These are phyloP conservation scores for Rhododendron henanense DNA, from an alignment of 148 eudicot genomes.

Conservation along the genomic window DNA sequence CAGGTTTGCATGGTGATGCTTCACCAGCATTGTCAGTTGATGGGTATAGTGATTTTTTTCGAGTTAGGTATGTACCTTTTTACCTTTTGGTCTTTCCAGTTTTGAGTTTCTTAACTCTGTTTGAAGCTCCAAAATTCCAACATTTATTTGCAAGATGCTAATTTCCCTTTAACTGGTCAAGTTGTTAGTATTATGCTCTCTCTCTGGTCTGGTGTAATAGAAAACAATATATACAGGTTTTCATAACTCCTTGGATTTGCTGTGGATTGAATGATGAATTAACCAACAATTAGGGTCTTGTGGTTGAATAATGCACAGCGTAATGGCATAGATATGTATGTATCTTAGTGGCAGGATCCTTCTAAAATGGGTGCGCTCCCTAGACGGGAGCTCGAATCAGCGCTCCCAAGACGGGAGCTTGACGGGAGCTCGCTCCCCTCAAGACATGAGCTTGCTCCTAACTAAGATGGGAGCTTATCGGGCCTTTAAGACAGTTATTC, in stretches of 20 bases:
- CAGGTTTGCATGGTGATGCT: conserved; percentile 36
- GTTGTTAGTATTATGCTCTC: background rate
- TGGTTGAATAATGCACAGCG: background rate
- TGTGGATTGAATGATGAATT: background rate
- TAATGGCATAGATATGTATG: background rate
- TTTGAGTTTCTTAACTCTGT: background rate
- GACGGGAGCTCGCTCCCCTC: too few relatives aligned
- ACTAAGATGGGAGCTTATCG: too few relatives aligned
- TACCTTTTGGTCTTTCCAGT: background rate
- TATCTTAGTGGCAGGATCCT: too few relatives aligned
- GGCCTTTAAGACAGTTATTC: too few relatives aligned
- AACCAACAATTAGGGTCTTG: background rate
- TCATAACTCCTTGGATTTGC: background rate
- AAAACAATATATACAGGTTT: background rate
- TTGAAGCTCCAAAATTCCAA: background rate
- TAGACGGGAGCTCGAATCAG: too few relatives aligned
- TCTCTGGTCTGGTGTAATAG: background rate
- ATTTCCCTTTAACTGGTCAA: conserved; percentile 1
- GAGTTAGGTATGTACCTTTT: conserved; percentile 34
- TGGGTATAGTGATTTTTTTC: conserved; percentile 37
- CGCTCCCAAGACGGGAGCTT: too few relatives aligned
- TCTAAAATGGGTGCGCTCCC: too few relatives aligned
- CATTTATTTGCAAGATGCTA: background rate
- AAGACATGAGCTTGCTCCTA: too few relatives aligned
- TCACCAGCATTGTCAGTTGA: conserved; percentile 24